phyloP scores from a whole-genome alignment of 345 rosid genomes.

The Kernera saxatilis region DNA sequence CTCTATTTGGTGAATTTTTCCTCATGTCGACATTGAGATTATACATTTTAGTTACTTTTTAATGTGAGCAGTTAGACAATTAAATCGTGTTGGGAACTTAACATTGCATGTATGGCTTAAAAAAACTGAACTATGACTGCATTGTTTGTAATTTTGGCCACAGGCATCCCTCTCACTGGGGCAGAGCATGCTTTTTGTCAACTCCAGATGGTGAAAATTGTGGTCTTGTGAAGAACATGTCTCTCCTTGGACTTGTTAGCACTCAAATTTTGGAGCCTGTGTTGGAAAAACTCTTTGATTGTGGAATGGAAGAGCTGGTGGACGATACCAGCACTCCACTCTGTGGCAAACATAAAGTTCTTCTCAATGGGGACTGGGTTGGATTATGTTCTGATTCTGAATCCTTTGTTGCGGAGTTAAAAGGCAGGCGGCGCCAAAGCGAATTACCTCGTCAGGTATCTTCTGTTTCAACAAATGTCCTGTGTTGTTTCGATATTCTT shows the following conservation, averaged over 20 bases:
- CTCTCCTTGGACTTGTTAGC: conserved; percentile 75
- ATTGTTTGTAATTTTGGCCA: neutral
- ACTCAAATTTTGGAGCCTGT: conserved; percentile 47
- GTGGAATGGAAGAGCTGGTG: conserved; percentile 64
- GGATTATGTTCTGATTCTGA: conserved; percentile 63
- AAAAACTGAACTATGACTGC: neutral
- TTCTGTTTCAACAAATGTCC: neutral
- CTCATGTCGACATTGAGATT: neutral
- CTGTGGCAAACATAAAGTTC: conserved; percentile 49
- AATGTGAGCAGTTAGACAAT: neutral
- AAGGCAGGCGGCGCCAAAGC: conserved; percentile 54
- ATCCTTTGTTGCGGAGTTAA: conserved; percentile 49
- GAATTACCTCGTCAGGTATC: conserved; percentile 63
- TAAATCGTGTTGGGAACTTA: neutral
- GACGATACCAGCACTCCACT: conserved; percentile 50
- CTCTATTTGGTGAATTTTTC: neutral
- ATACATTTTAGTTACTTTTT: neutral
- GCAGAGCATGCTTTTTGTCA: conserved; percentile 86
- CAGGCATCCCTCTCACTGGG: conserved; percentile 99
- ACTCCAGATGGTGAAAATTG: conserved; percentile 98
- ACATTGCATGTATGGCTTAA: neutral
- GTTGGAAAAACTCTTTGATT: conserved; percentile 36
- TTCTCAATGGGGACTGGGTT: conserved; percentile 89
- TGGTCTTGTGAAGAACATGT: conserved; percentile 90
- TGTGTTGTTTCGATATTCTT: neutral